These are phyloP conservation scores for Chaetomiaceae sp. DNA, from an alignment of 2,329 filamentous ascomycete species.

Conservation along the genomic window DNA sequence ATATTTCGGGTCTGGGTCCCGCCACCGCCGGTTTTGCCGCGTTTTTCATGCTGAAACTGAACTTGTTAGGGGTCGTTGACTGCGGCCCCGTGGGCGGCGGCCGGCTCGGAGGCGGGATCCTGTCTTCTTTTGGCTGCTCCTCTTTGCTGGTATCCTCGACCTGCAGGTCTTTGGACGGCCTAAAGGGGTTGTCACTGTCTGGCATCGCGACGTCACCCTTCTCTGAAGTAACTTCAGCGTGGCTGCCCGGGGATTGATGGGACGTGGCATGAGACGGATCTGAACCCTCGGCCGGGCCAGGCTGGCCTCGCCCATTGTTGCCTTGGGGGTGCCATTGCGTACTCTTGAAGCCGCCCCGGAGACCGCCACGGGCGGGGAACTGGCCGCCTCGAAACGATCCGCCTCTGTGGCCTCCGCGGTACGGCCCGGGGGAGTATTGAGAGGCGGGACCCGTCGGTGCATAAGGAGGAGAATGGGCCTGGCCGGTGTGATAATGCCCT, in stretches of 20 bases:
- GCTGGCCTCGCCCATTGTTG: conserved; percentile 32
- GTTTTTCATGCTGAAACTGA: conserved; percentile 90
- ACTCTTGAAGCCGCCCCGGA: conserved; percentile 61
- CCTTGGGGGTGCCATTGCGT: conserved; percentile 62
- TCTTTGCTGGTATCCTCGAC: conserved; percentile 57
- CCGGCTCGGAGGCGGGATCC: conserved; percentile 53
- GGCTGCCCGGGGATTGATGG: conserved; percentile 25
- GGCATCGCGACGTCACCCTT: conserved; percentile 36
- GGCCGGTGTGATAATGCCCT: conserved; percentile 45
- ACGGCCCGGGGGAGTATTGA: conserved; percentile 45
- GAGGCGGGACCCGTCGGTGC: conserved; percentile 55
- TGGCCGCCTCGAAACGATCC: conserved; percentile 54
- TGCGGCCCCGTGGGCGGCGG: conserved; percentile 52
- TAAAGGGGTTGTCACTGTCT: conserved; percentile 57
- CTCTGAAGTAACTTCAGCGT: conserved; percentile 27
- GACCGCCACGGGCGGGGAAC: conserved; percentile 47
- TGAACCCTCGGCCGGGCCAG: conserved; percentile 30
- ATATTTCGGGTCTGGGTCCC: conserved; percentile 61
- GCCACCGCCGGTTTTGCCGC: conserved; percentile 56
- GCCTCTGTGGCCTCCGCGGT: conserved; percentile 46
- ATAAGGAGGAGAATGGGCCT: conserved; percentile 48
- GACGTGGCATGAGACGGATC: conserved; percentile 33
- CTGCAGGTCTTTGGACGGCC: conserved; percentile 60
- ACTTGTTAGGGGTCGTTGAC: conserved; percentile 58
- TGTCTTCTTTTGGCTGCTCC: conserved; percentile 42